Evolutionary conservation across 257 asterid species (phyloP), one percentile per base, ranked within the genome.

Genomic region (Plantago major): DNA sequence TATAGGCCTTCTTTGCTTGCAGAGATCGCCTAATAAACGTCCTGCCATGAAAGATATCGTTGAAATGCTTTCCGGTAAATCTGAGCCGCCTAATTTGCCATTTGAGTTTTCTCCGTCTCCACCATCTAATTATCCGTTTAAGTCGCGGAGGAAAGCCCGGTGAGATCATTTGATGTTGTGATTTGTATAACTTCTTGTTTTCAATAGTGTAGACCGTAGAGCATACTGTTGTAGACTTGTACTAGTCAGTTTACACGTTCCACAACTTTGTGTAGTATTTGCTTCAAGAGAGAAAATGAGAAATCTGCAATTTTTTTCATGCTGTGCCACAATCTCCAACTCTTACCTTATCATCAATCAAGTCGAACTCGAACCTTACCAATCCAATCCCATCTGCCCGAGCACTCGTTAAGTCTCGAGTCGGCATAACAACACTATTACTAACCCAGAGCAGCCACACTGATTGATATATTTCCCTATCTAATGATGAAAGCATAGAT

Each of bases 31-130:
- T 13, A 66, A 66, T 30, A 86, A 85, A 63, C 88, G 98, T 11
- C 98, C 96, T 2, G 40, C 82, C 2, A 82, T 88, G 92, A 81
- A 77, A 47, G 95, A 86, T 46, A 82, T 88, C 0, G 90, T 91
- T 57, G 87, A 79, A 57, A 88, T 91, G 94, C 95, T 88, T 42
- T 79, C 87, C 0, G 96, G 98, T 44, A 78, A 80, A 63, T 77
- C 95, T 0, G 95, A 85, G 71, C 82, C 92, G 0, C 98, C 98
- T n/a, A 75, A 75, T 55, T 79, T 91, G 78, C 98, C 98, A 0
- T 79, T 88, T 30, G 96, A 88, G 76, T 91, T 91, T 53, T 91
- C 98, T 40, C 95, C 98, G 3, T 88, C 96, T 1, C 96, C 98
- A 6, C 94, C 98, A 2, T 78, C 89, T 26, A 75, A 73, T 67